Percentiles rank a stretch among this genome's conserved stretches.
phyloP scores from a whole-genome alignment of 1,284 basidiomycete genomes.

The Limonomyces culmigenus region DNA sequence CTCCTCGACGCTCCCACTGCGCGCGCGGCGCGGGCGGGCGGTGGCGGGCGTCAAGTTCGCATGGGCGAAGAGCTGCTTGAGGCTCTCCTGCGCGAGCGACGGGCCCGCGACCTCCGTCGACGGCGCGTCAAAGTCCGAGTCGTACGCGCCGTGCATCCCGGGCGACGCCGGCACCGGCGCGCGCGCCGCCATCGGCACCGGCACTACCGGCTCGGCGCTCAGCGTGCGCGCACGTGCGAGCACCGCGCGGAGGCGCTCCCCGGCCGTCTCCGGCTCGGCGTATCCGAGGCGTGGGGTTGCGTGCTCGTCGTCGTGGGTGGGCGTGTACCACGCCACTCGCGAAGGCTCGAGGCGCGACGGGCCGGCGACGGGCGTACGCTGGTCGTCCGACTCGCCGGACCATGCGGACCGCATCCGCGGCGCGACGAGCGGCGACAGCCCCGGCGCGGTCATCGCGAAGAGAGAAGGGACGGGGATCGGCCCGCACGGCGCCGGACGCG shows the following conservation, averaged over 20 bases:
- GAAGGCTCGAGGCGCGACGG: neutral
- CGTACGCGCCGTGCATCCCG: constrained; percentile 29
- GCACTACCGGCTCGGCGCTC: constrained; percentile 16
- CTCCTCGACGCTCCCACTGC: constrained; percentile 44
- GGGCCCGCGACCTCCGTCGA: constrained; percentile 21
- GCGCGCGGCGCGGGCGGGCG: constrained; percentile 45
- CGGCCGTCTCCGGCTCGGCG: constrained; percentile 21
- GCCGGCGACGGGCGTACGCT: neutral
- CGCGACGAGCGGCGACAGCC: no score
- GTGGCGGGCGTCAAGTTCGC: constrained; percentile 43
- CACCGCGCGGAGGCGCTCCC: constrained; percentile 37
- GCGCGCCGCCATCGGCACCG: constrained; percentile 10
- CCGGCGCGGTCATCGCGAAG: no score
- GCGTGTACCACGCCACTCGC: neutral
- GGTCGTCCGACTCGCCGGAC: no score
- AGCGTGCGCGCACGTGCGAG: constrained; percentile 29
- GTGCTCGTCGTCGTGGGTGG: neutral
- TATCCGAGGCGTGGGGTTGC: neutral
- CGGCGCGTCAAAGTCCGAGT: constrained; percentile 41
- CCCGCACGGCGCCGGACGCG: no score
- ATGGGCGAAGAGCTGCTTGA: constrained; percentile 44
- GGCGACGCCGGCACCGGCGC: constrained; percentile 16
- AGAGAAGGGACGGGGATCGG: no score
- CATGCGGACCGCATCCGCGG: no score
- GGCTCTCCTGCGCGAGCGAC: constrained; percentile 34